phyloP scores from a whole-genome alignment of 2,329 filamentous ascomycete genomes.

The Neofusicoccum umdonicola region DNA sequence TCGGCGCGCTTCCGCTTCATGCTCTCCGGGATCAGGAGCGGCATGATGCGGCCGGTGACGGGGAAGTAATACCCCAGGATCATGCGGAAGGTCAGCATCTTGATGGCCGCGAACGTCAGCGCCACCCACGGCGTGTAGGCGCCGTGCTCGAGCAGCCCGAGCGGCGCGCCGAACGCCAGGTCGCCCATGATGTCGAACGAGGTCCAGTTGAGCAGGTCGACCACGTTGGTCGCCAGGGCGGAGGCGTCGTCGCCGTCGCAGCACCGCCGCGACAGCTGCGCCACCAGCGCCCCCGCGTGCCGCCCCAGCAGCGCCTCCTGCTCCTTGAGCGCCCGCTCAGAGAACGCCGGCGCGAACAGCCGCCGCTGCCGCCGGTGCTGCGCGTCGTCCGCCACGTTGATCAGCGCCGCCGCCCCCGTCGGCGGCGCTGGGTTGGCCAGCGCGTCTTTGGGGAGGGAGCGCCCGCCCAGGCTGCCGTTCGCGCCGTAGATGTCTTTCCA shows the following conservation, averaged over 20 bases:
- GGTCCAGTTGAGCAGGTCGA: conserved; percentile 31
- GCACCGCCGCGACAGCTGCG: no score
- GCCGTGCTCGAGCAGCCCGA: conserved; percentile 29
- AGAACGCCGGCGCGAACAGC: no score
- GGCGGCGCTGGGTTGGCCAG: conserved; percentile 21
- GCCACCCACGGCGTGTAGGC: conserved; percentile 32
- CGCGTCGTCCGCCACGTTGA: no score
- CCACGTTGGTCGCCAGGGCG: conserved; percentile 21
- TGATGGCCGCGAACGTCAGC: conserved; percentile 27
- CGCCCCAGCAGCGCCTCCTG: no score
- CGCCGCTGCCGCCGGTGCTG: no score
- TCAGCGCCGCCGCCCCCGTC: neutral
- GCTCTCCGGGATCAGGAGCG: neutral
- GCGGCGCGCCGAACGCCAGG: conserved; percentile 21
- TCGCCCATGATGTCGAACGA: conserved; percentile 29
- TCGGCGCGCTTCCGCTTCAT: neutral
- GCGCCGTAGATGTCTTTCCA: conserved; percentile 28
- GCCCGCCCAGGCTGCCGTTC: no score
- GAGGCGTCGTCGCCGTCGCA: no score
- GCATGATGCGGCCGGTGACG: neutral
- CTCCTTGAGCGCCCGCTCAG: no score
- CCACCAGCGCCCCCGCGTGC: no score
- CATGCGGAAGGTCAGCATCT: neutral
- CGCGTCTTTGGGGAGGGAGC: neutral
- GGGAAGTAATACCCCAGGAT: neutral